Evolutionary conservation across 257 asterid genomes (phyloP).

Genomic region (Plantago ovata): DNA sequence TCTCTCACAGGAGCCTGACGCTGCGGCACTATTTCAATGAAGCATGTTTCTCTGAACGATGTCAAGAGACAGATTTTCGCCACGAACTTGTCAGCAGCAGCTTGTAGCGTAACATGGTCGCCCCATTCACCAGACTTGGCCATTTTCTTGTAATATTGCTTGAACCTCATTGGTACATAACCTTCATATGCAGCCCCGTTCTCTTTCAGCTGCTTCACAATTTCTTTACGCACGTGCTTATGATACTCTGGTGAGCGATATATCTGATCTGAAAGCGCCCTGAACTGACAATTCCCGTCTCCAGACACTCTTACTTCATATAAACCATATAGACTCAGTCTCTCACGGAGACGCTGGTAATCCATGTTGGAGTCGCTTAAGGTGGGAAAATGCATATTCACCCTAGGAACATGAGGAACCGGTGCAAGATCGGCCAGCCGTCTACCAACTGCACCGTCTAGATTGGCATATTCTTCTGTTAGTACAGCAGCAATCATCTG

Average conservation of each 20-base stretch:
- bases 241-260: conserved; percentile 64
- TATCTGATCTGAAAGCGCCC: conserved; percentile 73
- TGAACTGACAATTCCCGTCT: conserved; percentile 78
- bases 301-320: conserved; percentile 61
- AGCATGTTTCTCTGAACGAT: conserved; percentile 61
- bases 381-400: conserved; percentile 49
- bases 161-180: conserved; percentile 70
- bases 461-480: conserved; percentile 54
- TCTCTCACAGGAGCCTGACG: conserved; percentile 50
- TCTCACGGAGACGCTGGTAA: conserved; percentile 58
- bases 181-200: conserved; percentile 45
- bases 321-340: conserved; percentile 53
- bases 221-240: conserved; percentile 64
- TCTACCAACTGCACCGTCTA: conserved; percentile 53
- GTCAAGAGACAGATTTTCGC: conserved; percentile 70
- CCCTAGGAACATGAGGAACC: conserved; percentile 53
- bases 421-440: conserved; percentile 55
- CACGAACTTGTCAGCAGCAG: conserved; percentile 72
- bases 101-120: conserved; percentile 70
- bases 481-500: conserved; percentile 54
- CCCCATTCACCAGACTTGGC: conserved; percentile 72
- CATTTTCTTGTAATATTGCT: conserved; percentile 63
- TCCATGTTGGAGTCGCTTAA: conserved; percentile 52
- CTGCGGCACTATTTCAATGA: conserved; percentile 52
- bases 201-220: conserved; percentile 67